A percentile compares a stretch with the other conserved stretches of the same genome.
phyloP scores from a whole-genome alignment of 176 grass and related monocot species.

The Carex pumila region DNA sequence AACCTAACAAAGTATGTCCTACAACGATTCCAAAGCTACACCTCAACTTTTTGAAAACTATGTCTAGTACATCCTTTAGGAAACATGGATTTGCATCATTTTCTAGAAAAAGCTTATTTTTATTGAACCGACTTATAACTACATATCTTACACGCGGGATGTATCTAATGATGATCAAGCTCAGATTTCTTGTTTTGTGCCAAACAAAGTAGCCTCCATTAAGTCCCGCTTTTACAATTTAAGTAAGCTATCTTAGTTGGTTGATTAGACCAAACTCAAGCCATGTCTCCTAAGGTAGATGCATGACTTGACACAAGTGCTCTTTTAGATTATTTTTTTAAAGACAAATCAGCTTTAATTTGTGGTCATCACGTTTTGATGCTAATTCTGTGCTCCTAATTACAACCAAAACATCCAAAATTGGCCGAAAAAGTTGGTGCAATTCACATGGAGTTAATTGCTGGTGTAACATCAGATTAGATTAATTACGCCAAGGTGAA shows the following conservation, averaged over 20 bases:
- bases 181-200: constrained; percentile 12
- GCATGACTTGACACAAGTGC: constrained; percentile 17
- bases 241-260: background rate
- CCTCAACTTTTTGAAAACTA: background rate
- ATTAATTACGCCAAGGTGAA: background rate
- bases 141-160: background rate
- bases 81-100: constrained; percentile 8
- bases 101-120: background rate
- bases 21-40: background rate
- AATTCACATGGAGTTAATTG: background rate
- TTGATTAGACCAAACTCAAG: background rate
- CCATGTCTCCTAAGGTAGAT: constrained; percentile 2
- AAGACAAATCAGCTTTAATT: background rate
- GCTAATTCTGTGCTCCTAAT: background rate
- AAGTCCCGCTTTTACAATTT: background rate
- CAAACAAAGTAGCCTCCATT: constrained; percentile 20
- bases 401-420: background rate
- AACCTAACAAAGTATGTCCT: background rate
- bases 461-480: background rate
- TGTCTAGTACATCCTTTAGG: background rate
- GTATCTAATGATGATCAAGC: constrained; percentile 12
- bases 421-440: background rate
- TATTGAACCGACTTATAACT: background rate
- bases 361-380: background rate
- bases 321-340: background rate